Evolutionary conservation across 441 rosid genomes (phyloP).

Genomic region (Jatropha multifida): DNA sequence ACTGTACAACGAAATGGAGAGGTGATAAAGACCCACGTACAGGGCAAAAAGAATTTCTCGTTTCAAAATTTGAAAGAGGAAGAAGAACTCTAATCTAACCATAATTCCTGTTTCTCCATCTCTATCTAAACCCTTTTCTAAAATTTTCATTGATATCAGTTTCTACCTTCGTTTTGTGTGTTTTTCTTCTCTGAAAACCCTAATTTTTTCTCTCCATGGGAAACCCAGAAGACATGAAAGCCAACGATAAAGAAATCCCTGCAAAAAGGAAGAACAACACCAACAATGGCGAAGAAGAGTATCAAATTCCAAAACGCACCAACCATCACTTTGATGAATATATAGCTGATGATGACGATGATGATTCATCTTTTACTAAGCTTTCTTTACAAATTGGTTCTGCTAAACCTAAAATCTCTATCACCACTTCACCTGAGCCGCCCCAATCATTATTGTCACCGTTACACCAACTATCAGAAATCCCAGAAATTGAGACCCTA

Average conservation of each 20-base stretch:
- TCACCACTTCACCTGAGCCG: not conserved
- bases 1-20: too few species aligned
- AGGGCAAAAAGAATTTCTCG: not conserved
- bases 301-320: not conserved
- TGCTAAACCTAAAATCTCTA: too few species aligned
- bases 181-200: not conserved
- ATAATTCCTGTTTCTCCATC: not conserved
- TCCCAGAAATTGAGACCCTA: not conserved
- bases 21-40: not conserved
- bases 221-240: slow-evolving; percentile 6
- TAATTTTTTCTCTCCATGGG: not conserved
- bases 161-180: not conserved
- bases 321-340: not conserved
- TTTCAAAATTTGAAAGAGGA: slow-evolving; percentile 21
- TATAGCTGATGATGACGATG: not conserved
- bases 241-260: not conserved
- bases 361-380: slow-evolving; percentile 5
- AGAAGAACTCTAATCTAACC: not conserved
- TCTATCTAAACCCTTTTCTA: too few species aligned
- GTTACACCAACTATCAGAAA: not conserved
- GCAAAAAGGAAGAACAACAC: slow-evolving; percentile 10
- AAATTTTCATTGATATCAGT: not conserved
- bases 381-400: slow-evolving; percentile 18
- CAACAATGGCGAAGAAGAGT: not conserved
- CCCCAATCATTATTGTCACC: not conserved